Base-by-base conservation (phyloP, 2,329 filamentous ascomycete species). In the Orbilia javanica region DNA sequence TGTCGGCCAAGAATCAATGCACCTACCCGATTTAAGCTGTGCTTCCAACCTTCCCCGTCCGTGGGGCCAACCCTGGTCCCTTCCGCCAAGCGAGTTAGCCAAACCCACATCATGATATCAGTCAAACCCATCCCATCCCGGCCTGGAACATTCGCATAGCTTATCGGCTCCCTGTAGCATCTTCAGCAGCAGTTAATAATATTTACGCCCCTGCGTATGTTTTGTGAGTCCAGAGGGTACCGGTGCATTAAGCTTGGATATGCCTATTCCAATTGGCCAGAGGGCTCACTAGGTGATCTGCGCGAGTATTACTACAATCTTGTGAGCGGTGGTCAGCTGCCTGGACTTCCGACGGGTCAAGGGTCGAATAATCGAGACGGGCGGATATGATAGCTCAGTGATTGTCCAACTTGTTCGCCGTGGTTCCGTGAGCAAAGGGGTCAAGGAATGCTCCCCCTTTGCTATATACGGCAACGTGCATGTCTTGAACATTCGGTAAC, bases 21-120 rank as follows among this genome's bases (percentile, higher is more conserved):
- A 77, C 73, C 73, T 77, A 70, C 73, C 73, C 73, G 73, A 77
- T 77, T 77, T 48, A 66, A 66, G 73, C 66, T 44, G 18, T 25
- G 29, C 60, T 39, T 66, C 52, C 48, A 77, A 77, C 73, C 73
- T 71, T 71, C 73, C 73, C 60, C 60, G 73, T 77, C 71, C 44
- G 72, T 53, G 73, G 73, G 48, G 73, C 65, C 29, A 39, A 52
- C 39, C 65, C 39, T 67, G 60, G 53, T 42, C 55, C 71, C 65
- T 65, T 31, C 72, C 55, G 72, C 72, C 72, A 76, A 76, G 72
- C 72, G 72, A 76, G 60, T 53, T 60, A 76, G 25, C 60, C 53
- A 57, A 73, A 46, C 25, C 69, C 48, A 48, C 29, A 27, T 39
- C 20, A 20, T n/a, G n/a, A n/a, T n/a, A n/a, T n/a, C n/a, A 10